These are phyloP conservation scores for Nissolia schottii DNA, from an alignment of 306 rosid genomes.

Conservation along the genomic window DNA sequence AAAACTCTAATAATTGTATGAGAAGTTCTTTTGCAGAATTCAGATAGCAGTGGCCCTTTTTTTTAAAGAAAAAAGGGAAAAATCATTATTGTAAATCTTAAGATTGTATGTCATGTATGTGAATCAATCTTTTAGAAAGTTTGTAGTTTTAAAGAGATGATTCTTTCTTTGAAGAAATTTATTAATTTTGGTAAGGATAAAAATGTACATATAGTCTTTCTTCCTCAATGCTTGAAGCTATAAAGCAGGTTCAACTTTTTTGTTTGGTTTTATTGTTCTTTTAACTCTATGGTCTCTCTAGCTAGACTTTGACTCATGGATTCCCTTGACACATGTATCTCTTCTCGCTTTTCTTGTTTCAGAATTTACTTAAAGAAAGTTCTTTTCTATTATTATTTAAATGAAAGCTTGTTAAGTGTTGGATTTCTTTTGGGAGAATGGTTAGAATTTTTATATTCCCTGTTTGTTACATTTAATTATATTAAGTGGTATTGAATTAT, in stretches of 20 bases:
- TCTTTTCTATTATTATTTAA: background rate
- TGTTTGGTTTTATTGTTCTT: background rate
- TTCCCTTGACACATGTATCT: background rate
- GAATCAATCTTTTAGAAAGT: constrained; percentile 25
- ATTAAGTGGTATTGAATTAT: no score
- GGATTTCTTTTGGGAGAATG: constrained; percentile 7
- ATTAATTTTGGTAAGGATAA: constrained; percentile 10
- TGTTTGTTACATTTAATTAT: no score
- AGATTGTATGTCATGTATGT: constrained; percentile 26
- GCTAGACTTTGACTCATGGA: background rate
- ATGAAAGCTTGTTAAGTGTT: background rate
- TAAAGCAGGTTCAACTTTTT: constrained; percentile 15
- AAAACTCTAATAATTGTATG: constrained; percentile 36
- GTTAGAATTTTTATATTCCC: no score
- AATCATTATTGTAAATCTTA: constrained; percentile 33
- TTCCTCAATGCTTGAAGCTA: background rate
- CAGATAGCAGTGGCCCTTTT: constrained; percentile 27
- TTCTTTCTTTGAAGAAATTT: background rate
- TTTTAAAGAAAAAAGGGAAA: no score
- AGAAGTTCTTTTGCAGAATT: constrained; percentile 25
- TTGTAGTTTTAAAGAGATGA: constrained; percentile 15
- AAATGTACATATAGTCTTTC: background rate
- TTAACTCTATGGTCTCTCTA: background rate
- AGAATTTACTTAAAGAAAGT: background rate
- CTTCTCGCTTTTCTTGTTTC: background rate